phyloP scores from a whole-genome alignment of 176 grass and related monocot genomes.

The Lolium perenne region DNA sequence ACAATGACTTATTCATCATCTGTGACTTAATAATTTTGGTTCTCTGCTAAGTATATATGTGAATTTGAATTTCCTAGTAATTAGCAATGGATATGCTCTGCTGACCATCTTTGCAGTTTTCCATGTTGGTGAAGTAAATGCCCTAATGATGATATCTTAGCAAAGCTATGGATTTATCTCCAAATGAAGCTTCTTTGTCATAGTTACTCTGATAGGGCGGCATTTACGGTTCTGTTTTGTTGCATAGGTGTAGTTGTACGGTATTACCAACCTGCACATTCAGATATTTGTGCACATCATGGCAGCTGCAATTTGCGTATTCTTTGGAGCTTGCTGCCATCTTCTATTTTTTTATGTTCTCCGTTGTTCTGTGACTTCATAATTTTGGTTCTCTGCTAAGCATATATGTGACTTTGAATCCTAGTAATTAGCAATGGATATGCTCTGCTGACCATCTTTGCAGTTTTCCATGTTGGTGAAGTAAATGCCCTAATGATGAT shows the following conservation, averaged over 20 bases:
- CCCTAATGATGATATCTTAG: slow-evolving; percentile 17
- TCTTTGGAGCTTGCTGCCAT: background rate
- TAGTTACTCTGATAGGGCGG: slow-evolving; percentile 68
- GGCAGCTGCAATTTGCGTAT: background rate
- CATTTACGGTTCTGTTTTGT: slow-evolving; percentile 28
- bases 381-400: background rate
- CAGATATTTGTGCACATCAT: background rate
- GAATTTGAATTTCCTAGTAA: background rate
- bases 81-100: background rate
- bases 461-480: background rate
- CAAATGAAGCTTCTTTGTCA: slow-evolving; percentile 40
- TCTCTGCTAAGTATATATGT: background rate
- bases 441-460: background rate
- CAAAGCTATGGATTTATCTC: slow-evolving; percentile 7
- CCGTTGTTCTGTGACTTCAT: background rate
- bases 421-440: background rate
- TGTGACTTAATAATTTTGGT: background rate
- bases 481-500: slow-evolving; percentile 36
- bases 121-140: slow-evolving; percentile 6
- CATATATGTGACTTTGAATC: background rate
- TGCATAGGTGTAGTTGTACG: background rate
- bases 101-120: background rate
- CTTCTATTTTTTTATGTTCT: background rate
- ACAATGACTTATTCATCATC: too few relatives aligned
- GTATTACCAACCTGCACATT: background rate